Evolutionary conservation across 2,329 filamentous ascomycete genomes (phyloP), one percentile per base, ranked within the genome.

Genomic region (Neopestalotiopsis rosae): DNA sequence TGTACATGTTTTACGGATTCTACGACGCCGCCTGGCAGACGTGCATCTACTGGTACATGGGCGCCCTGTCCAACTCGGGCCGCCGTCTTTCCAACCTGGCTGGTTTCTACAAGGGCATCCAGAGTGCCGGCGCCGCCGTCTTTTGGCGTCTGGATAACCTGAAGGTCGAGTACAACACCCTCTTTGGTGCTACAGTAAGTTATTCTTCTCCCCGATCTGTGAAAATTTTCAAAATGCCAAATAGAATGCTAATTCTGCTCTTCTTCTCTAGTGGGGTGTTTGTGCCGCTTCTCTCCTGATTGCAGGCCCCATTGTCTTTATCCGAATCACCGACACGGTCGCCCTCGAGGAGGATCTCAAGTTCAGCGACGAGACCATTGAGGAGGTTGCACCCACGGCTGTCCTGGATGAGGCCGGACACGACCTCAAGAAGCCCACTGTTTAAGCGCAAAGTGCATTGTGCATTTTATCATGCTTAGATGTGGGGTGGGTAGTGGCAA

Each of bases 41-140:
- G 0, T 90, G 86, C 76, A 91, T 95, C 64, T 98, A 98, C 86
- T 98, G 95, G 95, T 94, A 89, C 77, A 97, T 98, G 92, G 95
- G 95, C 65, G 89, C 95, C 7, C 86, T 98, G 58, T 95, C 93
- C 78, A 98, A 98, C 88, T 97, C 95, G 72, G 90, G 93, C 70
- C 94, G 95, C 80, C 95, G 94, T 80, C 89, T 95, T 34, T 95
- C 95, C 83, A 97, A 98, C 85, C 92, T 95, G 76, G 92, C 94
- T 57, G 95, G 93, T 71, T 95, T 93, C 85, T 96, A 96, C 88
- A 96, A 96, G 84, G 83, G 83, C 65, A 92, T 97, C 72, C 94
- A 97, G 80, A 95, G 93, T n/a, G 93, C 93, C 20, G 94, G 94
- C 74, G 90, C 91, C 3, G 94, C 92, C 69, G 88, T 95, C 74